These are phyloP conservation scores for Knoxia roxburghii DNA, from an alignment of 257 asterid genomes.

Conservation along the genomic window DNA sequence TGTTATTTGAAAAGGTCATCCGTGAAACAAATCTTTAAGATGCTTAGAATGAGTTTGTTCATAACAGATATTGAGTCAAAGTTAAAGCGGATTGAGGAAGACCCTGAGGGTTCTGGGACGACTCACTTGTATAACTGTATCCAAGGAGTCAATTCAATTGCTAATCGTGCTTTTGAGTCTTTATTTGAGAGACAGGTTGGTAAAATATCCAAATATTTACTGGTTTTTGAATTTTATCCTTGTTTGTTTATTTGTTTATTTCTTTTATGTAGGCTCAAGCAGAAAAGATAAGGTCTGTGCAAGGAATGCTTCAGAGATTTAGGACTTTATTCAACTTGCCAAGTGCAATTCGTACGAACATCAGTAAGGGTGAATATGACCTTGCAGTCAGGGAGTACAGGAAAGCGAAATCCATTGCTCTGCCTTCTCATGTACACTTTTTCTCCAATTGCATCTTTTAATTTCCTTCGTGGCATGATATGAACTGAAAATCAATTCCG, in stretches of 20 bases:
- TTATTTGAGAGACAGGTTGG: slow-evolving; percentile 97
- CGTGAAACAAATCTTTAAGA: slow-evolving; percentile 7
- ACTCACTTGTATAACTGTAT: slow-evolving; percentile 66
- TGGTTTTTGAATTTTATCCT: slow-evolving; percentile 13
- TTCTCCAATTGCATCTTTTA: background rate
- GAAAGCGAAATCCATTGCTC: slow-evolving; percentile 96
- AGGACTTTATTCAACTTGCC: slow-evolving; percentile 96
- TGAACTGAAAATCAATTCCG: background rate
- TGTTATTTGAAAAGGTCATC: slow-evolving; percentile 2
- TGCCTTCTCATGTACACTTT: slow-evolving; percentile 88
- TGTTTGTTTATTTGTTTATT: slow-evolving; percentile 8
- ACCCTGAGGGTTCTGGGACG: slow-evolving; percentile 98
- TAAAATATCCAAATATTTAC: slow-evolving; percentile 24
- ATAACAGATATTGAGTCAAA: slow-evolving; percentile 87
- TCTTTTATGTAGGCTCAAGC: slow-evolving; percentile 70
- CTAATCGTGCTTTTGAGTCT: slow-evolving; percentile 93
- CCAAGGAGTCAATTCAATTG: slow-evolving; percentile 73
- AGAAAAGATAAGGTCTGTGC: slow-evolving; percentile 95
- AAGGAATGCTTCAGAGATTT: slow-evolving; percentile 98
- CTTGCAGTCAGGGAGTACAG: slow-evolving; percentile 97
- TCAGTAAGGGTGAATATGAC: slow-evolving; percentile 95
- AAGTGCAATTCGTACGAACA: slow-evolving; percentile 89
- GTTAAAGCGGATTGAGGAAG: slow-evolving; percentile 93
- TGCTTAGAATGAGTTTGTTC: slow-evolving; percentile 15
- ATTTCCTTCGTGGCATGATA: background rate